Base-by-base conservation (phyloP, 768 basidiomycete species). In the Pilatotrama ljubarskyi region DNA sequence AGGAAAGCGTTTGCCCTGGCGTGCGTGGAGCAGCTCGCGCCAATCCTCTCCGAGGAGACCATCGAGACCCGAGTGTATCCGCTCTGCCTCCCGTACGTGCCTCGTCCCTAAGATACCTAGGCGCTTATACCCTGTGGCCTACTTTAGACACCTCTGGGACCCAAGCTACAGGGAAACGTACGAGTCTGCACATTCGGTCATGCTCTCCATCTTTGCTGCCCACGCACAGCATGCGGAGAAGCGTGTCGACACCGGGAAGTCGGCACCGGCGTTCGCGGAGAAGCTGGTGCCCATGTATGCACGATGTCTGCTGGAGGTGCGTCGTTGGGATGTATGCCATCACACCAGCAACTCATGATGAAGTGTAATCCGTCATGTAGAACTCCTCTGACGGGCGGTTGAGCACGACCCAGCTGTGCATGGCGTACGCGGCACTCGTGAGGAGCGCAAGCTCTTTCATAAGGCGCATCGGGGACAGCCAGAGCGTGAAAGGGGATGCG, bases 151-250 rank as follows among this genome's bases (percentile, higher is more conserved):
- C 68, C 77, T 93, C 26, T 78, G 76, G 53, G 80, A 86, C 57
- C 64, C 84, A 1, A 57, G 55, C 14, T 78, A 90, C 63, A 84
- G 88, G 35, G 89, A 93, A 63, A 84, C 84, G n/a, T 95, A 85
- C 66, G 93, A 95, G 70, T 88, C 91, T 0, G 85, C 92, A 1
- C 93, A 95, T 70, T 94, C 93, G 9, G 90, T 91, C 25, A 74
- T 95, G 36, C 76, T 95, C 14, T 80, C 92, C 4, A 77, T 92
- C 40, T 87, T 93, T 68, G 81, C 88, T 10, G 78, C 84, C 26
- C 79, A 82, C 65, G 82, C 84, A 0, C 79, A 82, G 61, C 73
- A 70, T 18, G 54, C 8, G 57, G 70, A 52, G 17, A 37, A 51
- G 8, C 40, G 48, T 38, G 50, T 56, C 22, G 51, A 43, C 22